A percentile compares a stretch with the other conserved stretches of the same genome.
Conservation (phyloP, 345 rosid genomes). For the Lagerstroemia speciosa region DNA sequence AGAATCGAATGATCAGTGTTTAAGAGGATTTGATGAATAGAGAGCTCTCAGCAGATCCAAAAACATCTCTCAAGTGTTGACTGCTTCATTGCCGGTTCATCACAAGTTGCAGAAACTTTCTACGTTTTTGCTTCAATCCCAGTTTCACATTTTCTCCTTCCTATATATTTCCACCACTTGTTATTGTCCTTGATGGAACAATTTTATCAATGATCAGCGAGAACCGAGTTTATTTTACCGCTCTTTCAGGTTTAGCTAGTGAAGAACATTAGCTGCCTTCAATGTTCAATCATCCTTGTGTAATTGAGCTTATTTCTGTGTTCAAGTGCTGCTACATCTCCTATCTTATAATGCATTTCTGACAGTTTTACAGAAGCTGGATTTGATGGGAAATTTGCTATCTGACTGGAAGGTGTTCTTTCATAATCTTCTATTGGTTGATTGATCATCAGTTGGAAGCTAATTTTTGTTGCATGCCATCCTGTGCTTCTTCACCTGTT, state of each 20-base stretch:
- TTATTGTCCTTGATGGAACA: not conserved
- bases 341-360: constrained; percentile 10
- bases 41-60: not conserved
- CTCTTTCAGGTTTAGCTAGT: not conserved
- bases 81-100: not conserved
- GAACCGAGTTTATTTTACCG: not conserved
- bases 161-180: not conserved
- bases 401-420: constrained; percentile 71
- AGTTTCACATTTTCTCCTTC: not conserved
- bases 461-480: not conserved
- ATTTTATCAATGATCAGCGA: not conserved
- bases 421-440: constrained; percentile 4
- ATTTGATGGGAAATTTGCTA: constrained; percentile 87
- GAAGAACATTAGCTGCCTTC: not conserved
- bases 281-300: not conserved
- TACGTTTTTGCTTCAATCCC: too few species aligned
- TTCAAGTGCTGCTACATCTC: not conserved
- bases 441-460: not conserved
- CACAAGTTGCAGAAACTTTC: not conserved
- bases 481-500: not conserved
- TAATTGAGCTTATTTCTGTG: not conserved
- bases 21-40: too few species aligned
- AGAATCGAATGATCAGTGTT: not conserved
- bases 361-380: constrained; percentile 71
- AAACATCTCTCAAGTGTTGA: not conserved